Base-by-base conservation (phyloP, 164 flowering plant genomes). In the Chimonanthus praecox region DNA sequence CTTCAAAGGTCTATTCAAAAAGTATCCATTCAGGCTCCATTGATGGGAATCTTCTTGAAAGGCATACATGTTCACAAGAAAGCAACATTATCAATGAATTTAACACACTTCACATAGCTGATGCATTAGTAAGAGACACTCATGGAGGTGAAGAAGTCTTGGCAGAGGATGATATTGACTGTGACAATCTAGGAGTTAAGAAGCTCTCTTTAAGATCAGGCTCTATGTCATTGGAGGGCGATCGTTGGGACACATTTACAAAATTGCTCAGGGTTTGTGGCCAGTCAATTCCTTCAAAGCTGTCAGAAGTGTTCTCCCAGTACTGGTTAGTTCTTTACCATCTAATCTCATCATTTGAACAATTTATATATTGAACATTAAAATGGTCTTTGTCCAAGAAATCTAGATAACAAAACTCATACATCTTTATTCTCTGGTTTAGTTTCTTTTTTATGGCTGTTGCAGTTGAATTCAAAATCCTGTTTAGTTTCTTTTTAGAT, bases 201-300 rank as follows among this genome's bases (percentile, higher is more conserved):
- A 87, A 87, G 78, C 89, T 94, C 47, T 90, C 97, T 50, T 66
- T 94, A 77, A 72, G 86, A 68, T 85, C 75, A 67, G 33, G 33
- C 0, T 33, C 33, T 33, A 33, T 33, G 33, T 77, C 87, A 3
- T 44, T 74, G 8, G 81, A 76, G 47, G 70, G 68, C 54, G 81
- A 81, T 49, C 73, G 76, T 47, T 71, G 71, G 69, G 85, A 88
- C 80, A 80, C 94, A 46, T 87, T 89, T 77, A 66, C 70, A 4
- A 80, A 87, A 43, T 78, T 94, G 51, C 74, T 96, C 67, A 80
- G 80, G 76, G 87, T 86, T 69, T 96, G 99, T 84, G 88, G 84
- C 75, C 99, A 94, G 81, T 80, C 89, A 48, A 64, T 82, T 73
- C 95, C 97, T 58, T 83, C 84, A 69, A 80, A 77, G 9, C 75